A percentile compares a stretch with the other conserved stretches of the same genome.
These are phyloP conservation scores for Saprolegnia diclina DNA, from an alignment of 352 stramenopile species.

Conservation along the genomic window DNA sequence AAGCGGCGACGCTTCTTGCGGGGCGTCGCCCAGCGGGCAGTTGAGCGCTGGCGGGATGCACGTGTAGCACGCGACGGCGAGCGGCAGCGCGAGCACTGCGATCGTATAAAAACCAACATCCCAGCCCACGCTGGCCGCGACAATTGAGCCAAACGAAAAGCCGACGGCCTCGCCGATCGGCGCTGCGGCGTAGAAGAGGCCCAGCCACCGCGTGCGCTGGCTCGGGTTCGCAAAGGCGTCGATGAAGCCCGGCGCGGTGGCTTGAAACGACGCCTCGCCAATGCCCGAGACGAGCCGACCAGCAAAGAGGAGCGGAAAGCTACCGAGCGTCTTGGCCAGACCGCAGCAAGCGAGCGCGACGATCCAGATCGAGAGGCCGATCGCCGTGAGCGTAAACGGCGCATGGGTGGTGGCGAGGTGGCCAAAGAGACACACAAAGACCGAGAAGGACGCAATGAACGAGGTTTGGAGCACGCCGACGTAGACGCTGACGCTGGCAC, in stretches of 20 bases:
- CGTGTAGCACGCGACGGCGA: neutral
- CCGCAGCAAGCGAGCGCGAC: constrained; percentile 12
- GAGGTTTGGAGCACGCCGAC: neutral
- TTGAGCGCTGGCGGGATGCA: neutral
- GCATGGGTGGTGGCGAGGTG: neutral
- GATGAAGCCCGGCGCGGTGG: constrained; percentile 20
- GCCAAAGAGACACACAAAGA: constrained; percentile 23
- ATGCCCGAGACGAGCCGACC: constrained; percentile 19
- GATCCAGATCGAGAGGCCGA: constrained; percentile 2
- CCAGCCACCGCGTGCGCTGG: constrained; percentile 1
- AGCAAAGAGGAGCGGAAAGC: constrained; percentile 13
- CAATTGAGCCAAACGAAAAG: constrained; percentile 68
- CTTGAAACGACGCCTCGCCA: constrained; percentile 22
- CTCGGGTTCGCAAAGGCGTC: constrained; percentile 5
- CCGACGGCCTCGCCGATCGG: constrained; percentile 47
- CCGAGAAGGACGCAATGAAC: constrained; percentile 5
- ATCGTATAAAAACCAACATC: constrained; percentile 47
- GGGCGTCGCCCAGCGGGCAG: neutral
- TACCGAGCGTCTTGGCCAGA: constrained; percentile 3
- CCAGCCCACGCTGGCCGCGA: constrained; percentile 32
- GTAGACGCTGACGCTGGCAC: constrained; percentile 32
- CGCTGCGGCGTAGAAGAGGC: constrained; percentile 33
- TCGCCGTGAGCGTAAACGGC: constrained; percentile 4
- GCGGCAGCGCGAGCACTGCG: neutral
- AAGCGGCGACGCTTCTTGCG: neutral